Base-by-base conservation (phyloP, 2,329 filamentous ascomycete species). In the Diaporthe sp. region DNA sequence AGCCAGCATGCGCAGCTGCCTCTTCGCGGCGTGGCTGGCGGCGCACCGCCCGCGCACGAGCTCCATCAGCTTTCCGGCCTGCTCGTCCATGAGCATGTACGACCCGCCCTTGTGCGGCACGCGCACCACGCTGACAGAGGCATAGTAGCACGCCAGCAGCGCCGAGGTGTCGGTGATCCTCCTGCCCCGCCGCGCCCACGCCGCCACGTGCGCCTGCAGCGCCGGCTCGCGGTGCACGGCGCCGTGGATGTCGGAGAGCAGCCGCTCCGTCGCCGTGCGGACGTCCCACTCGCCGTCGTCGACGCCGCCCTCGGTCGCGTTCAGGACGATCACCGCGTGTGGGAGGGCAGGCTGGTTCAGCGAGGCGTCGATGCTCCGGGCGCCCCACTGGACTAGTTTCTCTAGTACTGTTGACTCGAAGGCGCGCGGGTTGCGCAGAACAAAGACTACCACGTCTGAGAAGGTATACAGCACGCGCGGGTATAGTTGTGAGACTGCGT, bases 301-400 rank as follows among this genome's bases (percentile, higher is more conserved):
- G 4, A 85, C 80, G 51, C 79, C 77, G 10, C 79, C 77, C 12
- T 87, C 83, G 0, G 84, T 82, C 1, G 83, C 84, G 77, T 90
- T 90, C 47, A 90, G 80, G 0, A 86, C 87, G 55, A 91, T 86
- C 70, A 91, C 84, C 8, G 86, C 88, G 77, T 89, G 87, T 3
- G 89, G 88, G 4, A 90, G 82, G 3, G 86, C 84, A 0, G 88
- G 88, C 76, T 90, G 88, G 74, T 89, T 89, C 47, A 84, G 81
- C 0, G 87, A 87, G 42, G 82, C 86, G 65, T 89, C 86, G 3
- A 89, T 78, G 1, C 84, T 83, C 19, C 84, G 83, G 3, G 82
- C 81, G 4, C 85, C 87, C 87, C 87, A 89, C 13, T 83, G 79
- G 3, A 89, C 72, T 0, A 89, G 80, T 71, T 78, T 79, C 56